Evolutionary conservation across 2,329 filamentous ascomycete species (phyloP), one percentile per base, ranked within the genome.

Genomic region (Dothideomycetidae sp.): DNA sequence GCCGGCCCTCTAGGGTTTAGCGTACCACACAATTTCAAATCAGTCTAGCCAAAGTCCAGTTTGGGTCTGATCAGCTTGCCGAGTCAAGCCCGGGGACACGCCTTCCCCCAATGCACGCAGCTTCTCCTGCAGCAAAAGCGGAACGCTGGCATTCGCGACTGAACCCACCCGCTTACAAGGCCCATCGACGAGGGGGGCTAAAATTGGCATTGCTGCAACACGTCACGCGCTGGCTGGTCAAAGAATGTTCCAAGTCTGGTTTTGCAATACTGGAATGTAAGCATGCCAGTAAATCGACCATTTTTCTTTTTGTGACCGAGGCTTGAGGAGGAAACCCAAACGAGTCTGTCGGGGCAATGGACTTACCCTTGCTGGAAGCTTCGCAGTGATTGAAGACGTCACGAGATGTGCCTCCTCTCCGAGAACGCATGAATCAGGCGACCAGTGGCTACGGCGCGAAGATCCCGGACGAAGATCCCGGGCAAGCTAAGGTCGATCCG

Each of bases 11-110:
- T 23, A 19, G 5, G 29, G 36, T 38, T 33, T 38, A 38, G 36
- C 36, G 29, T 38, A 38, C 36, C 36, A 30, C 7, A 12, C 36
- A 30, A 38, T 38, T 38, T 38, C 36, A 38, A 38, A 38, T 38
- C 29, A 32, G 36, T 32, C 29, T 30, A 38, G 36, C 36, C 36
- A 38, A 38, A 32, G 36, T 29, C 29, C 19, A 13, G 28, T 38
- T 38, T 30, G 36, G 36, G 36, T 21, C 33, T 31, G 11, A 15
- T 10, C 5, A 4, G 7, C 18, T 12, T 26, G 36, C 36, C 36
- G 31, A 38, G 36, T 28, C 29, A 15, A 18, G 29, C 28, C 21
- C 21, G 21, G n/a, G 10, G 29, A 19, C 29, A 12, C 17, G 28
- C 29, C 31, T 37, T 21, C 15, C 14, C 36, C 29, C 29, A 30